Evolutionary conservation across 495 filamentous ascomycete genomes (phyloP).

Genomic region (Hypoxylon perforatum): DNA sequence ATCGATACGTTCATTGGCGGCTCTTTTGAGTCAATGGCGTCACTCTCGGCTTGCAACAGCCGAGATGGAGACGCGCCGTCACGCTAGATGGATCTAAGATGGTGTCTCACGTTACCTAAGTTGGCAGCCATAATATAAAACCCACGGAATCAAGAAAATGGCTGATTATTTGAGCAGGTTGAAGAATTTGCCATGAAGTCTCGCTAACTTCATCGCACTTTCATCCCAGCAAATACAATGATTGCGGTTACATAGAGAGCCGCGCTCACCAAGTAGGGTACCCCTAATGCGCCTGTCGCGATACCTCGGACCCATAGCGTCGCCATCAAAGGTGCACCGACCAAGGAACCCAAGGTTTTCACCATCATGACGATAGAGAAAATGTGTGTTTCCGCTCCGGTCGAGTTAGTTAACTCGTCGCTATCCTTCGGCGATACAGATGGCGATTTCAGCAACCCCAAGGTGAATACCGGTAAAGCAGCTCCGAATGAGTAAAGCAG

Average conservation of each 20-base stretch:
- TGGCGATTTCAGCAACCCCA: slow-evolving; percentile 53
- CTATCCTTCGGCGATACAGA: slow-evolving; percentile 38
- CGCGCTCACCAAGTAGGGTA: slow-evolving; percentile 45
- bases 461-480: slow-evolving; percentile 57
- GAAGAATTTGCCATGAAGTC: neutral
- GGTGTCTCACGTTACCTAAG: slow-evolving; percentile 14
- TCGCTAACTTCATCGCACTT: slow-evolving; percentile 20
- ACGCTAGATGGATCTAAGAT: neutral
- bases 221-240: slow-evolving; percentile 34
- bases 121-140: neutral
- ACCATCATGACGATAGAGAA: slow-evolving; percentile 61
- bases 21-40: slow-evolving; percentile 31
- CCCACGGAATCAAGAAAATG: neutral
- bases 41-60: slow-evolving; percentile 24
- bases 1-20: slow-evolving; percentile 8
- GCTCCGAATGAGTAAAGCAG: slow-evolving; percentile 56
- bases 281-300: slow-evolving; percentile 20
- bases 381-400: slow-evolving; percentile 47
- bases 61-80: slow-evolving; percentile 6
- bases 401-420: slow-evolving; percentile 14
- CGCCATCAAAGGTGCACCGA: slow-evolving; percentile 56
- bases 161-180: neutral
- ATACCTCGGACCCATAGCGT: slow-evolving; percentile 48
- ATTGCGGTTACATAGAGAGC: slow-evolving; percentile 48
- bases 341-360: slow-evolving; percentile 53